phyloP scores from a whole-genome alignment of 345 rosid species.

The Boechera retrofracta region DNA sequence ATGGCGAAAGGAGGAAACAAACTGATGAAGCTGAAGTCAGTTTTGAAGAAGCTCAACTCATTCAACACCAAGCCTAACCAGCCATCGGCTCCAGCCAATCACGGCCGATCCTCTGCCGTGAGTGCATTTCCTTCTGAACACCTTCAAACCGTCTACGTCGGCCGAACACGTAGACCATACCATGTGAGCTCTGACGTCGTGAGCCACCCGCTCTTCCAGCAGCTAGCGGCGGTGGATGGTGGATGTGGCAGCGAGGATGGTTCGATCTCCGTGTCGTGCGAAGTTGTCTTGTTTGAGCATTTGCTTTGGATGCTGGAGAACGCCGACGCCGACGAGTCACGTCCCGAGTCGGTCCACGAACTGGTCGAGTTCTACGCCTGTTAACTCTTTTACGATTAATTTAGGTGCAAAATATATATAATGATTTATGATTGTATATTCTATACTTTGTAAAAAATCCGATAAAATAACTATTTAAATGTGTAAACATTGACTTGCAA shows the following conservation, averaged over 20 bases:
- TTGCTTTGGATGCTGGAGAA: conserved; percentile 94
- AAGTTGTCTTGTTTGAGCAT: conserved; percentile 95
- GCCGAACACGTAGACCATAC: conserved; percentile 75
- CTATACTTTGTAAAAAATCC: conserved; percentile 13
- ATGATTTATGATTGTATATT: conserved; percentile 38
- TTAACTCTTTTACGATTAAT: conserved; percentile 40
- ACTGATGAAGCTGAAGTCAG: conserved; percentile 79
- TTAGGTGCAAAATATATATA: conserved; percentile 22
- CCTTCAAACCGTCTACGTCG: conserved; percentile 78
- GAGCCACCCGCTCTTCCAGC: conserved; percentile 55
- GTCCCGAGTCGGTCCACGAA: conserved; percentile 76
- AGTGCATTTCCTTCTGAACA: conserved; percentile 54
- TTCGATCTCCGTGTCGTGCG: conserved; percentile 68
- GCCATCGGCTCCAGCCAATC: conserved; percentile 40
- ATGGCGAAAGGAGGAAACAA: conserved; percentile 87
- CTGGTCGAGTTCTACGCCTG: conserved; percentile 86
- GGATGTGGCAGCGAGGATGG: conserved; percentile 47
- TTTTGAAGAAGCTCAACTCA: conserved; percentile 81
- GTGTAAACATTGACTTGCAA: conserved; percentile 1
- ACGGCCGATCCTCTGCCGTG: conserved; percentile 47
- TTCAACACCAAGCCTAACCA: conserved; percentile 63
- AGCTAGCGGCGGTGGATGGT: conserved; percentile 48
- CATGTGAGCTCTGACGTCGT: conserved; percentile 64
- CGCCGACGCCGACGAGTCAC: conserved; percentile 71
- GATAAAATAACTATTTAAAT: conserved; percentile 9